Percentiles rank a stretch among this genome's conserved stretches.
These are phyloP conservation scores for Paecilomyces sp. DNA, from an alignment of 2,329 filamentous ascomycete genomes.

Conservation along the genomic window DNA sequence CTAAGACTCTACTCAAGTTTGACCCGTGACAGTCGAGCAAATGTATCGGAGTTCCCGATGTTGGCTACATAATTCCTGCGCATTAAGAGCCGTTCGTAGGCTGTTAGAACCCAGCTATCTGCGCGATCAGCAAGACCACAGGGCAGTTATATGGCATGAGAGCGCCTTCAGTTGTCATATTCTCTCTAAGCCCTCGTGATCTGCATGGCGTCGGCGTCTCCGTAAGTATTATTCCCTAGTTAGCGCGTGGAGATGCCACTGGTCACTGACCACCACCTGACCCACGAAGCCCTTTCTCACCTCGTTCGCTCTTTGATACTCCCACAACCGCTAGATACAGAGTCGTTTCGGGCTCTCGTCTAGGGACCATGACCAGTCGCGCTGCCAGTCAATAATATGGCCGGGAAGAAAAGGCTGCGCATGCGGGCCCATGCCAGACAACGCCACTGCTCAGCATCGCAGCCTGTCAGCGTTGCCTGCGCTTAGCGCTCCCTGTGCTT, in stretches of 20 bases:
- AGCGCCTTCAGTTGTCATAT: neutral
- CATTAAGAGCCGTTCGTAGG: neutral
- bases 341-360: neutral
- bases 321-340: neutral
- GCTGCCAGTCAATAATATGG: neutral
- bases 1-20: neutral
- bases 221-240: neutral
- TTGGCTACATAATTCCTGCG: neutral
- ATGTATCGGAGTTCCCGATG: neutral
- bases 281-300: conserved; percentile 6
- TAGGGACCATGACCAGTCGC: neutral
- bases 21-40: neutral
- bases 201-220: conserved; percentile 13
- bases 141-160: neutral
- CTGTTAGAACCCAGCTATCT: neutral
- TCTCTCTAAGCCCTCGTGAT: conserved; percentile 1
- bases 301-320: neutral
- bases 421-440: neutral
- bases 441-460: neutral
- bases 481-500: neutral
- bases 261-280: conserved; percentile 18
- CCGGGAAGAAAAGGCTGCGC: neutral
- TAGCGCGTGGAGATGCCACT: conserved; percentile 4
- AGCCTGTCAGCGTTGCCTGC: neutral
- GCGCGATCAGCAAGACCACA: neutral